Base-by-base conservation (phyloP, 2,329 filamentous ascomycete genomes). In the Grosmannia huntii region DNA sequence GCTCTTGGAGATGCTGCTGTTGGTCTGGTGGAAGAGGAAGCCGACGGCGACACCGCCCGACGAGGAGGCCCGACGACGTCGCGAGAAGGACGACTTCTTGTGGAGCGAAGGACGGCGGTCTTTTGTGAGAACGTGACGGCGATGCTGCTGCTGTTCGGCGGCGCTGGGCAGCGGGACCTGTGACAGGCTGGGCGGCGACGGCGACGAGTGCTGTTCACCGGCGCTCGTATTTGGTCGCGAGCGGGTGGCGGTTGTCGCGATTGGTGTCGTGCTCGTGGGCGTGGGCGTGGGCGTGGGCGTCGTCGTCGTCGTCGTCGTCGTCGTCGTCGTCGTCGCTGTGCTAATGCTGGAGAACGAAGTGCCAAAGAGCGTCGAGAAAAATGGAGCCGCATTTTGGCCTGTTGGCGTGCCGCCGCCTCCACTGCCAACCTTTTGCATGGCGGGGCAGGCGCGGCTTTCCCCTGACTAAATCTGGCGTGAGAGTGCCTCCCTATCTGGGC, bases 31-130 rank as follows among this genome's bases (percentile, higher is more conserved):
- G 48, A 52, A 49, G 23, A 59, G n/a, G 21, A 46, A 53, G 23
- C 28, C 50, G 41, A 53, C 55, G 21, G 46, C 53, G 12, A 50
- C 55, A 48, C 62, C 60, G 23, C 64, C 66, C 59, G 67, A 66
- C 53, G 73, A 70, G 27, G 75, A 71, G 55, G 71, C 60, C 64
- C 67, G 63, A 50, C 67, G 63, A 50, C 70, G 68, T 14, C 72
- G 70, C 19, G 73, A 75, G 60, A 81, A 74, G 50, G 80, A 81
- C 10, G 78, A 62, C 66, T 79, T 81, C 64, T 78, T 79, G 58
- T 73, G 71, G 66, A 81, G 78, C 51, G 79, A 81, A 27, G 73
- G 68, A 64, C 77, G 76, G 70, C 78, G 74, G 63, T 77, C 76
- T 67, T 78, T 74, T 68, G 67, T 66, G 57, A 70, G 63, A 56